Conservation (phyloP, 805 yeast species). For the Ogataea neopini region DNA sequence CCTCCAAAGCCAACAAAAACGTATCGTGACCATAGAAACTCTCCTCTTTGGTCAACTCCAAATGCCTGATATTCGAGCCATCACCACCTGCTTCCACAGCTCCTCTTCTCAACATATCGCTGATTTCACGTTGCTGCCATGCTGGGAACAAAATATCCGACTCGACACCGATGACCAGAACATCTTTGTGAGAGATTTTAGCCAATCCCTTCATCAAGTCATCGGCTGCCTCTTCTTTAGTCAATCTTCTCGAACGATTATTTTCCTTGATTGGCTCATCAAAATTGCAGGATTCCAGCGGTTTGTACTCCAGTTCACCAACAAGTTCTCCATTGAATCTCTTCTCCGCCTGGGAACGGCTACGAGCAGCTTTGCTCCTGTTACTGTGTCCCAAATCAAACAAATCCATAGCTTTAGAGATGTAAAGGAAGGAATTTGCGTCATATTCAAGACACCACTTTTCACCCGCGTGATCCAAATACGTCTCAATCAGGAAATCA, state of each 20-base stretch:
- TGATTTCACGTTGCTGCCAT: conserved; percentile 90
- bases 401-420: conserved; percentile 92
- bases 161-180: conserved; percentile 87
- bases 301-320: conserved; percentile 32
- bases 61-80: conserved; percentile 50
- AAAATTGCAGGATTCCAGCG: conserved; percentile 39
- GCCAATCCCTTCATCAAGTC: conserved; percentile 70
- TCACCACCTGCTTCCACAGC: conserved; percentile 37
- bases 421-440: conserved; percentile 83
- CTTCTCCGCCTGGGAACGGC: conserved; percentile 41
- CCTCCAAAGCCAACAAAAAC: conserved; percentile 73
- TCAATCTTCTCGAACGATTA: conserved; percentile 44
- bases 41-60: conserved; percentile 73
- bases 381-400: conserved; percentile 70
- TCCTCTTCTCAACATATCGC: conserved; percentile 51
- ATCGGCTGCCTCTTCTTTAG: conserved; percentile 54
- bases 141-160: conserved; percentile 89
- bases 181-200: conserved; percentile 60
- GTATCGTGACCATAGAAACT: conserved; percentile 93
- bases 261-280: conserved; percentile 55
- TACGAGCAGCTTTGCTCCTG: conserved; percentile 43
- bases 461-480: conserved; percentile 92
- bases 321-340: conserved; percentile 31
- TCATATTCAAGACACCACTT: conserved; percentile 91
- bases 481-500: conserved; percentile 89